Base-by-base conservation (phyloP, 148 eudicot genomes). In the Rheum nobile region DNA sequence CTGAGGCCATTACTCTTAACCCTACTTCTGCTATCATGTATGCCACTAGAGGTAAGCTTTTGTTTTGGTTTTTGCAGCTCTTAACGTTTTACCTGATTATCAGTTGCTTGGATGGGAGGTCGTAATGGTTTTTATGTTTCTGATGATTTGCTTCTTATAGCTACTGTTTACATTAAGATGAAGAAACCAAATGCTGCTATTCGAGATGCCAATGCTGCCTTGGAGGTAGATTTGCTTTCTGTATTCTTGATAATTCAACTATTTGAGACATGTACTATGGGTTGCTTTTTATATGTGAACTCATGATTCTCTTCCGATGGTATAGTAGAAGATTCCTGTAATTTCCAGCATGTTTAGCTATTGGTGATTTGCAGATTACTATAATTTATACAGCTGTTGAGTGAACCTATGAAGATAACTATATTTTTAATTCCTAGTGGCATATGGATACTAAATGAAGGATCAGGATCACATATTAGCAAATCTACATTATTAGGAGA, bases 101-200 rank as follows among this genome's bases (percentile, higher is more conserved):
- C 1, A 35, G 17, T 76, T 73, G 19, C 19, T 67, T 75, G 47
- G 61, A 46, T 24, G 35, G 3, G n/a, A 24, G 31, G 26, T 39
- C 24, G 21, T 71, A 28, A 42, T 44, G 31, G 50, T 38, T 41
- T 14, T 9, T 35, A 65, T 55, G 21, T 31, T 74, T 41, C 14
- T 39, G 38, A 44, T 57, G 47, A 11, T 35, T 47, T 70, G 70
- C 54, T 74, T 74, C 44, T 67, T 77, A 11, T 82, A 95, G 99
- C 97, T 71, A 84, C 76, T 78, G 93, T 88, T 50, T 95, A 80
- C 75, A 81, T 91, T 75, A 95, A 95, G 83, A 83, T 95, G 92
- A 91, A 91, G 86, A 95, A 92, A 67, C 96, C 94, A 5, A 95
- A 95, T 86, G 99, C 99, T 79, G 97, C 99, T 69, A 88, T 87